phyloP scores from a whole-genome alignment of 2,329 filamentous ascomycete genomes.

The Coniochaeta hoffmannii region DNA sequence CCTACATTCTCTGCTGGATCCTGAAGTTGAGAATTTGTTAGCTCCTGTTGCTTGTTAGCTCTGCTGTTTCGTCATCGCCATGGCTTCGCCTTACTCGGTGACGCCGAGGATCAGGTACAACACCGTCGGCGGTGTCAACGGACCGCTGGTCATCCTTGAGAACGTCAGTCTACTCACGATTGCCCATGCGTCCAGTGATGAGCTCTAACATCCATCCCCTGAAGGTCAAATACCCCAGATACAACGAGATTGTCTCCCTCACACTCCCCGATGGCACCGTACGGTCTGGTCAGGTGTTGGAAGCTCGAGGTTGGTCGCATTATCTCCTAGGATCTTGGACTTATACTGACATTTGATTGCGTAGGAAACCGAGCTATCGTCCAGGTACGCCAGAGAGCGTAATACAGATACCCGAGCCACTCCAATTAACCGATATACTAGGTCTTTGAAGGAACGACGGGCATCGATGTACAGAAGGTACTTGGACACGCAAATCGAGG shows the following conservation, averaged over 20 bases:
- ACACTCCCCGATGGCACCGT: conserved; percentile 93
- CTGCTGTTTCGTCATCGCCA: conserved; percentile 20
- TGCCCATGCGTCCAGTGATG: too few species aligned
- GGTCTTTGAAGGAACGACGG: conserved; percentile 95
- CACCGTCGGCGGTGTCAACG: conserved; percentile 96
- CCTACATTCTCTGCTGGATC: not conserved
- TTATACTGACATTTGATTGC: not conserved
- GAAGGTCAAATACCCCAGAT: conserved; percentile 96
- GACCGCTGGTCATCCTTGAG: conserved; percentile 93
- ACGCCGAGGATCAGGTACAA: conserved; percentile 77
- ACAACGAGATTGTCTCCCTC: conserved; percentile 95
- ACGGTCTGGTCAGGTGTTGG: conserved; percentile 90
- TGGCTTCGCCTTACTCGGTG: conserved; percentile 54
- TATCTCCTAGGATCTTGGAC: not conserved
- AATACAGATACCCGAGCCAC: conserved; percentile 6
- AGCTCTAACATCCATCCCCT: too few species aligned
- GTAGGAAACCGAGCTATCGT: conserved; percentile 88
- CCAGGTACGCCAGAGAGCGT: conserved; percentile 54
- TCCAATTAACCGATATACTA: conserved; percentile 32
- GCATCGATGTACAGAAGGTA: conserved; percentile 99
- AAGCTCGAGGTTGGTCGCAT: conserved; percentile 84
- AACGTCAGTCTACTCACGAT: conserved; percentile 67
- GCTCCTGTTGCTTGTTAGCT: not conserved
- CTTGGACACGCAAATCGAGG: conserved; percentile 10
- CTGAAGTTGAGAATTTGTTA: not conserved